Conservation (phyloP, 352 stramenopile genomes). For the Phytopythium oedochilum region DNA sequence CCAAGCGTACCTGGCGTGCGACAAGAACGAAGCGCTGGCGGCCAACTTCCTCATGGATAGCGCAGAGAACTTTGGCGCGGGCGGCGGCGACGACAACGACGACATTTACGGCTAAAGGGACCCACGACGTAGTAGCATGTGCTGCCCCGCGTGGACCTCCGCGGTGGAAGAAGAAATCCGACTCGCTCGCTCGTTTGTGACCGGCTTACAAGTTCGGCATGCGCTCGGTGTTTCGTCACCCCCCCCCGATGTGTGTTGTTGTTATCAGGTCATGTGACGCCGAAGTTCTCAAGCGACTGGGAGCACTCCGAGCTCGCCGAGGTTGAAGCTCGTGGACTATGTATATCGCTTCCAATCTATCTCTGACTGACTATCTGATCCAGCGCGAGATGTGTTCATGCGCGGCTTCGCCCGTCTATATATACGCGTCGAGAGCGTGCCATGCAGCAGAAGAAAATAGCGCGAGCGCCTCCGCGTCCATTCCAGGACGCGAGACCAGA, state of each 20-base stretch:
- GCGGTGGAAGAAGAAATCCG: conserved; percentile 1
- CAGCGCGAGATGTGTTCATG: background rate
- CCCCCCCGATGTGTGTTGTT: background rate
- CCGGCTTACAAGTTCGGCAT: background rate
- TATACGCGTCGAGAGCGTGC: background rate
- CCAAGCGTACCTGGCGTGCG: conserved; percentile 98
- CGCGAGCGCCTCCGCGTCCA: background rate
- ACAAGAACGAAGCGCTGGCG: conserved; percentile 99
- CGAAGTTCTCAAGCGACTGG: too few relatives aligned
- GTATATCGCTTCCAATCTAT: background rate
- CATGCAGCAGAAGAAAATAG: background rate
- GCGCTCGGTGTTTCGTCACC: background rate
- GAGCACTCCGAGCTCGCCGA: too few relatives aligned
- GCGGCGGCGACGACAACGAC: conserved; percentile 67
- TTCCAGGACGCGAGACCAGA: background rate
- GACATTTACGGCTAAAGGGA: conserved; percentile 71
- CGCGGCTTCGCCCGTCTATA: background rate
- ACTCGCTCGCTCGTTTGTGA: background rate
- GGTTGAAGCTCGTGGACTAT: background rate
- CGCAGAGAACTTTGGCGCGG: conserved; percentile 51
- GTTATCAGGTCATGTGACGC: background rate
- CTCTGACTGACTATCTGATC: background rate
- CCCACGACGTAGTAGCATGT: conserved; percentile 2
- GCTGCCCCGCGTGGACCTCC: background rate
- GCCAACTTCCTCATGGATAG: conserved; percentile 99